Base-by-base conservation (phyloP, 768 basidiomycete genomes). In the Pleurotus djamor region DNA sequence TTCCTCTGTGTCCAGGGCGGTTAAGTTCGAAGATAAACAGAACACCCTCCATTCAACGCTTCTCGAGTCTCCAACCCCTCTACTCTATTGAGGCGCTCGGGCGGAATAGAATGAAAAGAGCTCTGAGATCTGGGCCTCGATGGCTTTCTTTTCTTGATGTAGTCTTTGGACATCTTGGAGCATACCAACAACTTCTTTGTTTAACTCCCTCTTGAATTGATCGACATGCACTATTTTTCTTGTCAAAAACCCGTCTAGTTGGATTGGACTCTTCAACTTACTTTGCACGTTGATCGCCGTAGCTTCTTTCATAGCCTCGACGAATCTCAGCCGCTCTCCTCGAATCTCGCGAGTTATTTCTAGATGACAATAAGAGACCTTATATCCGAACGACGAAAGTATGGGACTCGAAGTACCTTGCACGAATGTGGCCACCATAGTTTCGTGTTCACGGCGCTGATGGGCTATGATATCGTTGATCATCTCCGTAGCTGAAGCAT, bases 221-320 rank as follows among this genome's bases (percentile, higher is more conserved):
- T 94, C 91, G 50, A 96, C 87, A 64, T 95, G 93, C 21, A 83
- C 92, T 93, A 65, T 4, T 59, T 34, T 48, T 32, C 12, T 37
- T 43, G 16, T 57, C 32, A 62, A 63, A 1, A 64, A 56, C 44
- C 21, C 55, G 58, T 28, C 34, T 35, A 47, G 34, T 3, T 5
- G 49, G 37, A 49, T 7, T 28, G 44, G 12, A 51, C 35, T 34
- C 33, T 34, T 13, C 21, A 28, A 60, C 75, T 68, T 71, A 89
- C 91, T 76, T 69, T 91, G 87, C 2, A 96, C 86, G 63, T 95
- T 94, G 65, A 96, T 91, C 1, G 85, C 84, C 0, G 94, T 96
- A 0, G 92, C 94, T 64, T 94, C 90, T 68, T 91, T 91, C 93
- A 95, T 96, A n/a, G 94, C 92, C 66, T 96, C 94, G 4, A 95